A percentile compares a stretch with the other conserved stretches of the same genome.
Conservation (phyloP, 176 grass and related monocot species). For the Oryza coarctata region DNA sequence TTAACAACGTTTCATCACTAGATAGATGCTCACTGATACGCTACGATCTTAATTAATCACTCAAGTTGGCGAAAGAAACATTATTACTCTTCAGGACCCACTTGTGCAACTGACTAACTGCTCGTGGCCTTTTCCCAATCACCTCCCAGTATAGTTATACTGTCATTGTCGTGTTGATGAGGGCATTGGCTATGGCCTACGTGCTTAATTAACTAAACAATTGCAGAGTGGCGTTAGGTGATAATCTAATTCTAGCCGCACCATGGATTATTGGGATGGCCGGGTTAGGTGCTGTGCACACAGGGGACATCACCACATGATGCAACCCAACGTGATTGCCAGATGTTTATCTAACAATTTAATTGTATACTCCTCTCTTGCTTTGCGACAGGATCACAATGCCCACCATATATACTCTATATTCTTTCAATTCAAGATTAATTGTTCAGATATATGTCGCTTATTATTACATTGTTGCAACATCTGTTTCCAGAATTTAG, state of each 20-base stretch:
- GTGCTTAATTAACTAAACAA: slow-evolving; percentile 2
- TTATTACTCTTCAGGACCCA: background rate
- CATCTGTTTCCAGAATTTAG: background rate
- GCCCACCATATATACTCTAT: background rate
- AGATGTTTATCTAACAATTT: background rate
- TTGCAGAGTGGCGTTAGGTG: slow-evolving; percentile 13
- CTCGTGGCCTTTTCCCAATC: background rate
- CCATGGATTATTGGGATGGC: background rate
- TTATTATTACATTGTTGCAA: background rate
- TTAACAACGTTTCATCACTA: background rate
- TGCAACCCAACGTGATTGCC: background rate
- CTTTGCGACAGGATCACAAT: background rate
- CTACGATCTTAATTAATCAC: background rate
- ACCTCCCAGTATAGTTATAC: background rate
- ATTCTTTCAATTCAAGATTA: background rate
- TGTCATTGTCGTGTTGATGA: background rate
- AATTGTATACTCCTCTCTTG: background rate
- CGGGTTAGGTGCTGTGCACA: background rate
- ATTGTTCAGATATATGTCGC: background rate
- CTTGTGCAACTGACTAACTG: slow-evolving; percentile 26
- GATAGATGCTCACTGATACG: background rate
- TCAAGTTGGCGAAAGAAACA: background rate
- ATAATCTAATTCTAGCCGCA: slow-evolving; percentile 25
- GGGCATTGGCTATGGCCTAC: background rate
- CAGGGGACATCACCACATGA: slow-evolving; percentile 41